Evolutionary conservation across 495 filamentous ascomycete genomes (phyloP).

Genomic region (Xylaria scruposa): DNA sequence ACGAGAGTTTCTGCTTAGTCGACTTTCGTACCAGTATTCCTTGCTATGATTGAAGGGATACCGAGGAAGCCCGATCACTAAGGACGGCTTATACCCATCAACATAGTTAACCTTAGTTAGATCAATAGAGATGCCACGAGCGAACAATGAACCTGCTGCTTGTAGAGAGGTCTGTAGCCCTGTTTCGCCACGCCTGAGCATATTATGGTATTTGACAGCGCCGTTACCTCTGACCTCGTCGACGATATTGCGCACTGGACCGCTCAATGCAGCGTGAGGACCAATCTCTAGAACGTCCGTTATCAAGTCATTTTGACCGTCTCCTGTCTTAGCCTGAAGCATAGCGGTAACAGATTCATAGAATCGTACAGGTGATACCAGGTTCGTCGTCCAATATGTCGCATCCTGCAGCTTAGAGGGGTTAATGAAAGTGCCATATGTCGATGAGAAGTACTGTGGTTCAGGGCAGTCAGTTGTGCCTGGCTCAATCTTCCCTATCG

Average conservation of each 20-base stretch:
- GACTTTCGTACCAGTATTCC: slow-evolving; percentile 51
- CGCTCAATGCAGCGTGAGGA: slow-evolving; percentile 46
- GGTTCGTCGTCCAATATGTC: slow-evolving; percentile 48
- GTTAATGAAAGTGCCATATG: slow-evolving; percentile 28
- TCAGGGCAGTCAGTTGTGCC: background rate
- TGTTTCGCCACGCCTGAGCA: background rate
- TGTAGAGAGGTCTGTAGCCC: slow-evolving; percentile 33
- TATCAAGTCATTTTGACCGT: background rate
- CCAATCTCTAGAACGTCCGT: slow-evolving; percentile 22
- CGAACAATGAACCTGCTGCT: slow-evolving; percentile 37
- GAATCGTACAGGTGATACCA: slow-evolving; percentile 50
- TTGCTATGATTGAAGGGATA: slow-evolving; percentile 47
- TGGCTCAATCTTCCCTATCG: background rate
- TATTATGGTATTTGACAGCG: background rate
- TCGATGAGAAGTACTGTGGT: slow-evolving; percentile 34
- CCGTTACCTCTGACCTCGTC: background rate
- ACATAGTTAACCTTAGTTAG: slow-evolving; percentile 39
- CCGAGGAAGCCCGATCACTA: slow-evolving; percentile 40
- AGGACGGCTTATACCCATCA: slow-evolving; percentile 4
- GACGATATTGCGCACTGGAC: slow-evolving; percentile 55
- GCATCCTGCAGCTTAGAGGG: slow-evolving; percentile 21
- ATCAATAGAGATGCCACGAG: slow-evolving; percentile 45
- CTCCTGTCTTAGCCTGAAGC: slow-evolving; percentile 1
- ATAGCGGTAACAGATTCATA: slow-evolving; percentile 37
- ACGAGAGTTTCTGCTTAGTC: slow-evolving; percentile 43